phyloP scores from a whole-genome alignment of 371 early-diverging fungal genomes.

The Catenaria anguillulae region DNA sequence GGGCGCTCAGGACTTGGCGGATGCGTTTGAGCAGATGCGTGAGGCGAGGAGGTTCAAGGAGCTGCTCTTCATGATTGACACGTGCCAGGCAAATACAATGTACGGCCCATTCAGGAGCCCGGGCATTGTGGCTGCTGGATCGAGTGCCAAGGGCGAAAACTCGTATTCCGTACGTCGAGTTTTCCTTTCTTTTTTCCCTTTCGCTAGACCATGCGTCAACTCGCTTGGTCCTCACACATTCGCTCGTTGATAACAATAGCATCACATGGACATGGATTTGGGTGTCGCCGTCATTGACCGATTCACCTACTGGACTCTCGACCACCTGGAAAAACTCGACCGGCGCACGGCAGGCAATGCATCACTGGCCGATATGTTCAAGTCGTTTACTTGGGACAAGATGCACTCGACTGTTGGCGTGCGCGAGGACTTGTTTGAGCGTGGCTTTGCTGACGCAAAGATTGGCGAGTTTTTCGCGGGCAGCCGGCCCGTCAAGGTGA shows the following conservation, averaged over 20 bases:
- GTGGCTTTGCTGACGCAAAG: slow-evolving; percentile 27
- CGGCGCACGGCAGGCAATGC: slow-evolving; percentile 19
- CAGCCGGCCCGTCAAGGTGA: slow-evolving; percentile 13
- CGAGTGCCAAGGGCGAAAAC: slow-evolving; percentile 66
- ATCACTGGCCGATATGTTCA: neutral
- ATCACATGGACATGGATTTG: slow-evolving; percentile 75
- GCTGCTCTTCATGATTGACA: slow-evolving; percentile 90
- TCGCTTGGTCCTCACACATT: slow-evolving; percentile 1
- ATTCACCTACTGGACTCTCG: slow-evolving; percentile 82
- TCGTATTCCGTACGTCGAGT: slow-evolving; percentile 74
- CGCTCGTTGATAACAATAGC: slow-evolving; percentile 21
- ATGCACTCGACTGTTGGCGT: slow-evolving; percentile 23
- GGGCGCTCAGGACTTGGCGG: slow-evolving; percentile 79
- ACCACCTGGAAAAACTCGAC: slow-evolving; percentile 69
- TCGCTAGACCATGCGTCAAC: neutral
- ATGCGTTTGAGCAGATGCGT: slow-evolving; percentile 89
- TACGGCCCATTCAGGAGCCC: slow-evolving; percentile 78
- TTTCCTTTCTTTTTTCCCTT: neutral
- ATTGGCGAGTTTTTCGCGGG: neutral
- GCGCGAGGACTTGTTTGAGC: slow-evolving; percentile 59
- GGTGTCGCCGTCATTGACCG: slow-evolving; percentile 95
- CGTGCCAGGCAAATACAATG: slow-evolving; percentile 95
- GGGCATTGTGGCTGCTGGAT: slow-evolving; percentile 79
- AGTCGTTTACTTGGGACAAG: neutral
- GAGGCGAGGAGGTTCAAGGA: slow-evolving; percentile 90